Conservation (phyloP, 768 basidiomycete genomes). For the Suillus hirtellus region DNA sequence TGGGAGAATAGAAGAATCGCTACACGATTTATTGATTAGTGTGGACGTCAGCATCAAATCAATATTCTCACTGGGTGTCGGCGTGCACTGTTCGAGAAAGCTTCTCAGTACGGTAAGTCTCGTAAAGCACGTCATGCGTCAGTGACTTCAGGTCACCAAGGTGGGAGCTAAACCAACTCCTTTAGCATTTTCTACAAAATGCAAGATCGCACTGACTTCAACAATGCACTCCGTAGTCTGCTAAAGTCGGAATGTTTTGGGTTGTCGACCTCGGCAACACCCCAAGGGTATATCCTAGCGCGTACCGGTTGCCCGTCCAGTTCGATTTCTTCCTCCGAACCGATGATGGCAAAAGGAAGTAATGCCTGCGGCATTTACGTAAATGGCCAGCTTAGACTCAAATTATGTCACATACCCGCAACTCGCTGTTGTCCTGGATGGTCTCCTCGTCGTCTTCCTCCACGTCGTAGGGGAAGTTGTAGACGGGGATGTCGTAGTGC, state of each 20-base stretch:
- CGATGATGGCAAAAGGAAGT: slow-evolving; percentile 95
- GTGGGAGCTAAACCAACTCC: slow-evolving; percentile 65
- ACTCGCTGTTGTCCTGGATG: slow-evolving; percentile 94
- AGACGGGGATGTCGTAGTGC: slow-evolving; percentile 95
- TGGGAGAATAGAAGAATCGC: slow-evolving; percentile 88
- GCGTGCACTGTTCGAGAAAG: slow-evolving; percentile 86
- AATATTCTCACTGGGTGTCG: slow-evolving; percentile 59
- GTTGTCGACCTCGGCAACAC: slow-evolving; percentile 97
- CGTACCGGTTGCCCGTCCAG: slow-evolving; percentile 89
- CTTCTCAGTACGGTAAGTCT: slow-evolving; percentile 98
- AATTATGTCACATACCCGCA: slow-evolving; percentile 59
- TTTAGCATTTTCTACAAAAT: neutral
- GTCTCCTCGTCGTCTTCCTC: slow-evolving; percentile 99
- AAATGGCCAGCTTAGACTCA: slow-evolving; percentile 9
- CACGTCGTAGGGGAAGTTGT: slow-evolving; percentile 99
- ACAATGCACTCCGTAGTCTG: slow-evolving; percentile 84
- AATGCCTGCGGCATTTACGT: slow-evolving; percentile 55
- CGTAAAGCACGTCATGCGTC: slow-evolving; percentile 92
- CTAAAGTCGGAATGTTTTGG: slow-evolving; percentile 99
- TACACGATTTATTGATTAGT: slow-evolving; percentile 34
- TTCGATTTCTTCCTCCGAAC: slow-evolving; percentile 96
- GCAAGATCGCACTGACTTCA: slow-evolving; percentile 58
- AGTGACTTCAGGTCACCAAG: slow-evolving; percentile 92
- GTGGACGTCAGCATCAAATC: slow-evolving; percentile 12
- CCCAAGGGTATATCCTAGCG: slow-evolving; percentile 97